Base-by-base conservation (phyloP, 768 basidiomycete genomes). In the Daedalea quercina region DNA sequence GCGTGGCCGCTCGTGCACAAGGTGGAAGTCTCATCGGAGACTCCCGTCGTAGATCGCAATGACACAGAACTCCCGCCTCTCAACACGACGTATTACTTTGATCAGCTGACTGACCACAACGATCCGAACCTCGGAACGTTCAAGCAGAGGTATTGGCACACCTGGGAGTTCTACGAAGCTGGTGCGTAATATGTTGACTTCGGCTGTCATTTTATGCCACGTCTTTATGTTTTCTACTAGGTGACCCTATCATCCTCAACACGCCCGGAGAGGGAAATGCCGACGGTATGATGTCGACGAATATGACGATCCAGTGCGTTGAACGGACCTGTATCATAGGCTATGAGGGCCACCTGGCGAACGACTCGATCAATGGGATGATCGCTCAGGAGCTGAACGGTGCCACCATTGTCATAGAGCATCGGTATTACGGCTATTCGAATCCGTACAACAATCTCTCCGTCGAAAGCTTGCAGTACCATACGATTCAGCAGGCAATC, bases 391-490 rank as follows among this genome's bases (percentile, higher is more conserved):
- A 82, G 62, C 72, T 84, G 53, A 77, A 77, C 25, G 86, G 82
- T n/a, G 79, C 79, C 13, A 75, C 78, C 3, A 70, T 88, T 55
- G 69, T 87, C 25, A 56, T 87, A 22, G 86, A 89, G 60, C 87
- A 89, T 60, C 76, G 87, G 22, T 90, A 82, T 72, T 88, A 81
- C 56, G 87, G 87, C 13, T 67, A 77, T n/a, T 88, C 85, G 53
- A 90, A 87, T 63, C 87, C 87, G 2, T 76, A 73, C 44, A 69
- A 76, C 15, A 74, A 87, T 63, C 74, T 89, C 23, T 77, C 71
- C 34, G 77, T 76, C 24, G 66, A 75, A 58, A 86, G 81, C 61
- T 67, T 89, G 44, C 66, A 69, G 44, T 58, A 78, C 12, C 82
- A 83, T 62, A 87, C 84, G 1, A 76, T 88, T 44, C 81, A 85